Evolutionary conservation across 106 monocot genomes (phyloP).

Genomic region (Vanilla planifolia): DNA sequence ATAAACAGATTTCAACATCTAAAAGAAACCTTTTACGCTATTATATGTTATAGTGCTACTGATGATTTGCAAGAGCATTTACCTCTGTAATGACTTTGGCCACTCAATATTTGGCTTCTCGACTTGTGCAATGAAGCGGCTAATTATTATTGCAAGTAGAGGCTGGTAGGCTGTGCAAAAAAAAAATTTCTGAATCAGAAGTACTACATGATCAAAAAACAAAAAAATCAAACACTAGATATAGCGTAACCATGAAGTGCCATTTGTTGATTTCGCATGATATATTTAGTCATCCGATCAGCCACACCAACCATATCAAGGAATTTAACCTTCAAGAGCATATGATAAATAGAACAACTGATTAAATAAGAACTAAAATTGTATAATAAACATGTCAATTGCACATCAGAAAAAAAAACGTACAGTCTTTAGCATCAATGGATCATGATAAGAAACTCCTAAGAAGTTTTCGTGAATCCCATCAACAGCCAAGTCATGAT

Average conservation of each 20-base stretch:
- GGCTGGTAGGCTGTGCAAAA: slow-evolving; percentile 72
- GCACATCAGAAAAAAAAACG: slow-evolving; percentile 11
- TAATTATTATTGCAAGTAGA: slow-evolving; percentile 41
- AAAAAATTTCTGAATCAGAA: slow-evolving; percentile 9
- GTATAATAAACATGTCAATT: slow-evolving; percentile 6
- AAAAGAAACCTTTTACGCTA: slow-evolving; percentile 12
- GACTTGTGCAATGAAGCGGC: slow-evolving; percentile 60
- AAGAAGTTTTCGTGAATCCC: slow-evolving; percentile 96
- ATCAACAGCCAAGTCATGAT: slow-evolving; percentile 96
- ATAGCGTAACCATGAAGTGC: slow-evolving; percentile 52
- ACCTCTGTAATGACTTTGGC: slow-evolving; percentile 86
- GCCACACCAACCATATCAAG: slow-evolving; percentile 72
- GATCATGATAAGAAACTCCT: slow-evolving; percentile 80
- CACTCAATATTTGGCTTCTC: slow-evolving; percentile 93
- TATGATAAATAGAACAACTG: not conserved
- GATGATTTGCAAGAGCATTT: slow-evolving; percentile 5
- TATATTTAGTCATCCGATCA: slow-evolving; percentile 61
- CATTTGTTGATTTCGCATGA: slow-evolving; percentile 72
- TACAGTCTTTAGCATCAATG: slow-evolving; percentile 87
- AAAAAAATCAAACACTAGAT: not conserved
- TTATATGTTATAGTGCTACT: not conserved
- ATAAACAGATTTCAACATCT: slow-evolving; percentile 56
- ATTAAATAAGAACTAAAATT: not conserved
- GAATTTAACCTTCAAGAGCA: slow-evolving; percentile 49
- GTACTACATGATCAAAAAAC: not conserved